These are phyloP conservation scores for Lentinula detonsa DNA, from an alignment of 768 basidiomycete genomes.

Conservation along the genomic window DNA sequence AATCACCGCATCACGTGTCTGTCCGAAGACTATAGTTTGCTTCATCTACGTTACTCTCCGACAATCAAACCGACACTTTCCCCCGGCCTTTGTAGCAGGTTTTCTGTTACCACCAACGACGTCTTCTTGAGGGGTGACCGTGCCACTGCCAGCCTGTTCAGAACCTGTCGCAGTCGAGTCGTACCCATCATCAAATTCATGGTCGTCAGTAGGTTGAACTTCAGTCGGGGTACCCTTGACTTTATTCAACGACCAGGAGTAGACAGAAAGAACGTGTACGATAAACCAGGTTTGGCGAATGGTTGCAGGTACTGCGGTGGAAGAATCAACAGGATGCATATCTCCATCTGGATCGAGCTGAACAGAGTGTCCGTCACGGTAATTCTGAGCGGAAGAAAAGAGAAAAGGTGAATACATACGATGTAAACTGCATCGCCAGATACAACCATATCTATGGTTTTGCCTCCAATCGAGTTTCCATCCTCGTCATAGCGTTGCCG, in stretches of 20 bases:
- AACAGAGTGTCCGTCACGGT: background rate
- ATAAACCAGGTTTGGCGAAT: constrained; percentile 69
- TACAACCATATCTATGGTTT: constrained; percentile 75
- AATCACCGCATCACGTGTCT: too few species aligned
- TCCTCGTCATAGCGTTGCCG: constrained; percentile 45
- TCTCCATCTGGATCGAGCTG: constrained; percentile 61
- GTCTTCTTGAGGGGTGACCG: constrained; percentile 28
- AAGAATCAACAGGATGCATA: constrained; percentile 51
- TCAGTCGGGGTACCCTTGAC: background rate
- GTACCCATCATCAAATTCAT: constrained; percentile 26
- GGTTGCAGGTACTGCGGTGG: constrained; percentile 51
- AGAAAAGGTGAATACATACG: constrained; percentile 35
- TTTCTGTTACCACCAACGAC: constrained; percentile 22
- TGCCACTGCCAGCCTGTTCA: constrained; percentile 37
- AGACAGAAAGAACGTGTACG: constrained; percentile 32
- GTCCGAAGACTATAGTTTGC: too few species aligned
- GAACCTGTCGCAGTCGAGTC: constrained; percentile 37
- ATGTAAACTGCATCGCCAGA: constrained; percentile 71
- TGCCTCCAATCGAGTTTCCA: constrained; percentile 39
- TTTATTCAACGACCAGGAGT: background rate
- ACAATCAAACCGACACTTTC: too few species aligned
- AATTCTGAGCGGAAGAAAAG: background rate
- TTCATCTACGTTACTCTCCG: too few species aligned
- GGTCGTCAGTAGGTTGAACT: background rate
- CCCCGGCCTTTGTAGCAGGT: constrained; percentile 50